Base-by-base conservation (phyloP, 192 early-diverging fungal species). In the Kickxella alabastrina region DNA sequence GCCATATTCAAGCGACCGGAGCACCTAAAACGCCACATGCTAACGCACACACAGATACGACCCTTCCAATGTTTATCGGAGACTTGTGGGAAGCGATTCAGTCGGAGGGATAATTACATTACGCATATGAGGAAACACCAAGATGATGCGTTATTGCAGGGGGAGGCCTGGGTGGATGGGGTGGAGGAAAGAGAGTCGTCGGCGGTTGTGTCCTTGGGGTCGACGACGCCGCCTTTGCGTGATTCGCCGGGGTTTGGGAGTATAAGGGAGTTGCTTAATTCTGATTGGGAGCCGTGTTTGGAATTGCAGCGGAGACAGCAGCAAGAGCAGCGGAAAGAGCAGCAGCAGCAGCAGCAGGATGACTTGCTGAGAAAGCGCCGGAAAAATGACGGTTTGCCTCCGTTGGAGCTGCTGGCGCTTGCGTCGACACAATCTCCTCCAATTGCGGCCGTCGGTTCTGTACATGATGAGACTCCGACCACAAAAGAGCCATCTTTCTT, bases 41-140 rank as follows among this genome's bases (percentile, higher is more conserved):
- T 90, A 44, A 88, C 89, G 12, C 93, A 96, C 61, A 92, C 90
- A 6, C 88, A 90, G 26, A 84, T 84, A 51, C 89, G 86, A 52
- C 93, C 93, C 15, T 92, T 88, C 59, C 75, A 73, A 29, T 96
- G 93, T 64, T 74, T 78, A 0, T 77, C 85, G 17, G 19, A 48
- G 7, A 72, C 76, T 22, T 95, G 93, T 52, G 81, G 79, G 47
- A 89, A 89, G 72, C 80, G 82, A 9, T 95, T 95, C 63, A 86
- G 87, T 23, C 83, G 92, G 9, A 83, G 87, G 4, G 92, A 94
- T 53, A 88, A 94, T 46, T 77, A 65, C 10, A n/a, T 61, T 2
- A 77, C 74, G 3, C 74, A 77, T 32, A 45, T 43, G 26, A 60
- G 53, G 29, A 77, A 70, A 42, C 74, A 77, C 36, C 37, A 35